These are phyloP conservation scores for Lactifluus piperatus DNA, from an alignment of 768 basidiomycete genomes.

Conservation along the genomic window DNA sequence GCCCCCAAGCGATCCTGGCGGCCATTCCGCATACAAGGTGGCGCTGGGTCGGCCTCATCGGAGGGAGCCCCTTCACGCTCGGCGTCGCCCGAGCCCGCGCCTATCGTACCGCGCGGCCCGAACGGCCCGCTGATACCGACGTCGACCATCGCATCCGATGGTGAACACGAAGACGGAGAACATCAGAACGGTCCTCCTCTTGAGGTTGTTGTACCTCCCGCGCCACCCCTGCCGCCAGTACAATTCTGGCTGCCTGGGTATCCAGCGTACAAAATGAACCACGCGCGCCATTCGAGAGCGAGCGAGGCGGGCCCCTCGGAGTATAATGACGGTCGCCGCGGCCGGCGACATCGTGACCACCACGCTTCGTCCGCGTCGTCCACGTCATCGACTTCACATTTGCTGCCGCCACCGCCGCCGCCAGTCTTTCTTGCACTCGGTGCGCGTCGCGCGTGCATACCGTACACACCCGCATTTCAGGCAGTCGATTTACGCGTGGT, in stretches of 20 bases:
- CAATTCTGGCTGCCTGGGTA: constrained; percentile 21
- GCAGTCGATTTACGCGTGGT: constrained; percentile 20
- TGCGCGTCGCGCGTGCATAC: constrained; percentile 19
- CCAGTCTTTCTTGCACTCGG: constrained; percentile 20
- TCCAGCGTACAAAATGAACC: constrained; percentile 10
- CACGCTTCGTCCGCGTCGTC: neutral
- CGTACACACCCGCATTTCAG: constrained; percentile 20
- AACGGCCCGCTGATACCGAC: neutral
- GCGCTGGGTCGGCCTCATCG: neutral
- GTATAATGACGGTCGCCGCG: neutral
- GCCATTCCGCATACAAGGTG: constrained; percentile 12
- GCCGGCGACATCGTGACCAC: neutral
- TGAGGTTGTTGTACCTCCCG: constrained; percentile 9
- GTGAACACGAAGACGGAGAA: neutral
- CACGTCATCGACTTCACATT: neutral
- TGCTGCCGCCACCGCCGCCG: neutral
- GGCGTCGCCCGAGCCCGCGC: constrained; percentile 2
- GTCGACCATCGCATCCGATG: neutral
- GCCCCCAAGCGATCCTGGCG: constrained; percentile 4
- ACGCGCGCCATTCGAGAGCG: neutral
- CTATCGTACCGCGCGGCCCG: neutral
- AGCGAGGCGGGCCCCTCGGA: neutral
- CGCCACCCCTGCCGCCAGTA: constrained; percentile 15
- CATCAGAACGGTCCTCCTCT: neutral
- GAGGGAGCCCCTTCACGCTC: neutral